These are phyloP conservation scores for Mucor mucedo DNA, from an alignment of 371 early-diverging fungal species.

Conservation along the genomic window DNA sequence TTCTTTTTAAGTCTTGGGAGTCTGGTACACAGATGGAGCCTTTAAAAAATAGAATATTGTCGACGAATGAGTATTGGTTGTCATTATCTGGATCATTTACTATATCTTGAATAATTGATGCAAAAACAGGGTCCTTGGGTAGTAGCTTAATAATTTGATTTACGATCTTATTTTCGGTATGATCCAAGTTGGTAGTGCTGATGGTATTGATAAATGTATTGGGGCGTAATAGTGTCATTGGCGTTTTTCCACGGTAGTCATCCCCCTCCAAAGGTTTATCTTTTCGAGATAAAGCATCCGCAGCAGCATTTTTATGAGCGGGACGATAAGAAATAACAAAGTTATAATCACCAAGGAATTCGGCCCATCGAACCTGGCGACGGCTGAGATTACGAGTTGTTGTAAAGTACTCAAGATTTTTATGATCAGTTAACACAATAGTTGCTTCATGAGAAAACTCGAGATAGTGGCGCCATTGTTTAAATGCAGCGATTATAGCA, in stretches of 20 bases:
- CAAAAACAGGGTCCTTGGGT: not conserved
- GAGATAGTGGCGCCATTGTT: slow-evolving; percentile 52
- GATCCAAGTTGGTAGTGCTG: not conserved
- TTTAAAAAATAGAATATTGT: slow-evolving; percentile 1
- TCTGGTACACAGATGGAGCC: slow-evolving; percentile 1
- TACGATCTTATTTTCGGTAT: not conserved
- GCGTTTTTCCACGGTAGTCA: not conserved
- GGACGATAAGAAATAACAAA: slow-evolving; percentile 42
- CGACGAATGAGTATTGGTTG: not conserved
- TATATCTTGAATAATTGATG: not conserved
- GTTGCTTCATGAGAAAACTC: slow-evolving; percentile 28
- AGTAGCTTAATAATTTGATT: not conserved
- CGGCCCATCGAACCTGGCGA: slow-evolving; percentile 45
- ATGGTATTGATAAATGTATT: not conserved
- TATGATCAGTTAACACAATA: slow-evolving; percentile 56
- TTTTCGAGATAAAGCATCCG: slow-evolving; percentile 49
- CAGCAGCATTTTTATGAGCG: slow-evolving; percentile 37
- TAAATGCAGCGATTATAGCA: slow-evolving; percentile 44
- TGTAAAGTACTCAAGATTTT: slow-evolving; percentile 47
- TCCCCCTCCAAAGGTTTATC: slow-evolving; percentile 1
- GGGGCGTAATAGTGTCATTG: not conserved
- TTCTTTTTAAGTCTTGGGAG: not conserved
- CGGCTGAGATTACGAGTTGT: slow-evolving; percentile 32
- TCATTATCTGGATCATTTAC: not conserved
- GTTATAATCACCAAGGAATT: slow-evolving; percentile 31